Evolutionary conservation across 2,329 filamentous ascomycete species (phyloP), one percentile per base, ranked within the genome.

Genomic region (Arthroderma sp.): DNA sequence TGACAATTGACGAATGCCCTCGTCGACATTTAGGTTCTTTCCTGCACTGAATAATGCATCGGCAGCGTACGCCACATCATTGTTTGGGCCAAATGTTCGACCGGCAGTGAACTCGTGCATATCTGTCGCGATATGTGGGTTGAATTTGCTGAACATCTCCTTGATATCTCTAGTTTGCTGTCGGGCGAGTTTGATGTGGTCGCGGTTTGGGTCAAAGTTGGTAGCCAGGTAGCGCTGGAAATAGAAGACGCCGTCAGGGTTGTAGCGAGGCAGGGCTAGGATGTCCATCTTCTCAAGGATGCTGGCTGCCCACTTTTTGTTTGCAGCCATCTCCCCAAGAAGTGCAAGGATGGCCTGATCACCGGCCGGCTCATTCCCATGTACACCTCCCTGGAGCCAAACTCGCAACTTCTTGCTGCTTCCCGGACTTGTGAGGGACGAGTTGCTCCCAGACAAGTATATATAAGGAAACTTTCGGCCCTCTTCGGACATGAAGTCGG

Each of bases 151-250:
- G 17, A 56, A 56, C 7, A 56, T n/a, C 19, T 38, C 4, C 43
- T 56, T 56, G 43, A 56, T 49, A 38, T 56, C 55, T 38, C 55
- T 51, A 17, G 55, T 56, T 33, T 56, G 55, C 13, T 39, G 55
- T 13, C 55, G 17, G 17, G 55, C 55, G 15, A 56, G 37, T 38
- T 56, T 56, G 28, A 56, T 8, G 28, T 56, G 55, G 31, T 56
- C 55, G 8, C 55, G 55, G 33, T 56, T 56, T 13, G 55, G 55
- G 38, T 56, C 55, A 28, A 51, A 56, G 43, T 56, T 56, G 31
- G 55, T 56, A 15, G 55, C 55, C 15, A 56, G 55, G 55, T 56
- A 56, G 33, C 55, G 55, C 43, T 56, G 55, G 43, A 56, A 56
- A 17, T 56, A 56, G 21, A 56, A 56, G 37, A 56, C 55, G 19